phyloP scores from a whole-genome alignment of 75 land plant species.

The Pinus taeda region DNA sequence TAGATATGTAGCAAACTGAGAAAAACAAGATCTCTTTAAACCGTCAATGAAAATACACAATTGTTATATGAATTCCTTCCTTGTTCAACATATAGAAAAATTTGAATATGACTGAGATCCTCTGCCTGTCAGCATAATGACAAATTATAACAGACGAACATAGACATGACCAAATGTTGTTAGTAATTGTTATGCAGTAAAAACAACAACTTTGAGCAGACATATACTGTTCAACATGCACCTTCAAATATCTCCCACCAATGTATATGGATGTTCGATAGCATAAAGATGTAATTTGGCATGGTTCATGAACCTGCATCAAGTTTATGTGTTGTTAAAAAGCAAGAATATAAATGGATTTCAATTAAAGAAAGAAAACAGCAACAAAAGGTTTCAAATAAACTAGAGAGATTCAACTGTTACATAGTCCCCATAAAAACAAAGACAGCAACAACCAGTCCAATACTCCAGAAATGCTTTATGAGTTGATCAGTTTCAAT shows the following conservation, averaged over 20 bases:
- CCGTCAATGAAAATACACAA: neutral
- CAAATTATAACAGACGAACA: neutral
- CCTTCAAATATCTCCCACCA: slow-evolving; percentile 97
- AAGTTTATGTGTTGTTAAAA: neutral
- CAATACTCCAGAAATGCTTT: neutral
- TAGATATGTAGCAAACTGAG: neutral
- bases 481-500: neutral
- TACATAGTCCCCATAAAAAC: neutral
- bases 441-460: neutral
- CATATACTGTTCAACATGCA: slow-evolving; percentile 14
- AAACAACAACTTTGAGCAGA: neutral
- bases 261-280: slow-evolving; percentile 58
- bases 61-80: neutral
- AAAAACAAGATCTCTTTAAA: neutral
- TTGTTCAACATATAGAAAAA: neutral
- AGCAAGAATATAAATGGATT: neutral
- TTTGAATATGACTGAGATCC: neutral
- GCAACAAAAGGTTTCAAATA: neutral
- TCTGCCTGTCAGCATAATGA: neutral
- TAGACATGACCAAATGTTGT: neutral
- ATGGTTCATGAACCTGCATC: slow-evolving; percentile 47
- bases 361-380: neutral
- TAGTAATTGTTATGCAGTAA: neutral
- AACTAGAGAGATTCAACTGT: neutral
- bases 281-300: slow-evolving; percentile 41